Evolutionary conservation across 2,329 filamentous ascomycete genomes (phyloP).

Genomic region (Nemania sp.): DNA sequence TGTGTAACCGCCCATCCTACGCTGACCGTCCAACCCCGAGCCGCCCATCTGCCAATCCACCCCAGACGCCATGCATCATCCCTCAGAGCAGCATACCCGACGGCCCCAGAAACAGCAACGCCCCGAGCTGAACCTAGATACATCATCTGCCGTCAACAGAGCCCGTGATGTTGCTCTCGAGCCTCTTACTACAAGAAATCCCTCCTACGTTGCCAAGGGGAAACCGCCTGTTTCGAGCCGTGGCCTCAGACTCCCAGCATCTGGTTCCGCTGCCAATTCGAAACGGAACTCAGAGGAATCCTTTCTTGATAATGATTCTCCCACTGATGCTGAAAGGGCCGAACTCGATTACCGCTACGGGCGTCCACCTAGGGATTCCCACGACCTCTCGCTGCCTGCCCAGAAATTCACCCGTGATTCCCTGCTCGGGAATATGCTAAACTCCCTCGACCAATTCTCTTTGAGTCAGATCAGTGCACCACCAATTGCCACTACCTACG

Average conservation of each 20-base stretch:
- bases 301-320: conserved; percentile 49
- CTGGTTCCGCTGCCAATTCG: conserved; percentile 41
- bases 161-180: conserved; percentile 46
- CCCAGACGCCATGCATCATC: conserved; percentile 46
- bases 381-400: conserved; percentile 86
- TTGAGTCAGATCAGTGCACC: conserved; percentile 59
- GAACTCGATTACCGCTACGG: conserved; percentile 47
- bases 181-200: conserved; percentile 48
- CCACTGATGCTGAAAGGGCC: conserved; percentile 48
- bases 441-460: conserved; percentile 88
- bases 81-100: conserved; percentile 48
- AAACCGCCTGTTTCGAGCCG: conserved; percentile 53
- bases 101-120: conserved; percentile 49
- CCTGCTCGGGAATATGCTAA: conserved; percentile 93
- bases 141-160: conserved; percentile 42
- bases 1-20: conserved; percentile 37
- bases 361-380: conserved; percentile 70
- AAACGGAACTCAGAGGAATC: conserved; percentile 48
- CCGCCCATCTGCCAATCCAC: conserved; percentile 31
- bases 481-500: conserved; percentile 50
- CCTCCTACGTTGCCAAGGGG: conserved; percentile 48
- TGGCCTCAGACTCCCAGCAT: conserved; percentile 48
- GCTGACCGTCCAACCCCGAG: conserved; percentile 39
- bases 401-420: conserved; percentile 86
- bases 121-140: conserved; percentile 56